A percentile compares a stretch with the other conserved stretches of the same genome.
These are phyloP conservation scores for Yarrowia sp. DNA, from an alignment of 805 yeast genomes.

Conservation along the genomic window DNA sequence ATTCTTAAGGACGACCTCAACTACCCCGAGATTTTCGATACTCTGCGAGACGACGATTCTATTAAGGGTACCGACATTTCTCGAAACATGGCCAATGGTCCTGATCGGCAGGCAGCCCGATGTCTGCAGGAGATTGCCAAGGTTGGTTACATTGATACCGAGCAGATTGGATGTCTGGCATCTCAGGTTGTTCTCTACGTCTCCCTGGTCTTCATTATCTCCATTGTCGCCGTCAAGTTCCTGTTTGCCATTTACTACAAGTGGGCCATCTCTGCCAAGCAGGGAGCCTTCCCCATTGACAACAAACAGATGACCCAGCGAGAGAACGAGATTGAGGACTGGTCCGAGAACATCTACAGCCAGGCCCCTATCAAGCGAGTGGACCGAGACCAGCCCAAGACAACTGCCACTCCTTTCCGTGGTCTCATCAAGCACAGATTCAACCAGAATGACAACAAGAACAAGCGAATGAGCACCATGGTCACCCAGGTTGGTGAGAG, in stretches of 20 bases:
- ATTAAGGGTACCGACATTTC: slow-evolving; percentile 82
- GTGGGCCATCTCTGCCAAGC: slow-evolving; percentile 73
- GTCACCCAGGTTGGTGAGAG: slow-evolving; percentile 20
- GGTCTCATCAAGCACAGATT: slow-evolving; percentile 18
- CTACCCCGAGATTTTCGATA: slow-evolving; percentile 70
- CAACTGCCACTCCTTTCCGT: slow-evolving; percentile 6
- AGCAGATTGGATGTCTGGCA: slow-evolving; percentile 91
- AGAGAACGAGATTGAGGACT: slow-evolving; percentile 68
- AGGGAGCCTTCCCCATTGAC: slow-evolving; percentile 70
- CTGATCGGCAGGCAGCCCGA: slow-evolving; percentile 67
- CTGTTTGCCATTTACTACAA: slow-evolving; percentile 83
- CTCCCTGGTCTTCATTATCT: slow-evolving; percentile 78
- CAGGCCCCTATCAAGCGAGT: slow-evolving; percentile 37
- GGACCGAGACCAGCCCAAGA: slow-evolving; percentile 15
- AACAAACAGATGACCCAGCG: slow-evolving; percentile 58
- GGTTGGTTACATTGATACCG: slow-evolving; percentile 86
- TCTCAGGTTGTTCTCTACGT: slow-evolving; percentile 76
- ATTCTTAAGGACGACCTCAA: slow-evolving; percentile 62
- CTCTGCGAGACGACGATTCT: slow-evolving; percentile 50
- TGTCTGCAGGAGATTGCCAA: slow-evolving; percentile 82
- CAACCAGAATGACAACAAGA: not conserved
- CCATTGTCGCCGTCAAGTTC: slow-evolving; percentile 75
- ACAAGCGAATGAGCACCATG: slow-evolving; percentile 25
- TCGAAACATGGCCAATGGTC: slow-evolving; percentile 59
- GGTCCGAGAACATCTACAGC: slow-evolving; percentile 66